A percentile compares a stretch with the other conserved stretches of the same genome.
These are phyloP conservation scores for Chenopodium album DNA, from an alignment of 148 eudicot genomes.

Conservation along the genomic window DNA sequence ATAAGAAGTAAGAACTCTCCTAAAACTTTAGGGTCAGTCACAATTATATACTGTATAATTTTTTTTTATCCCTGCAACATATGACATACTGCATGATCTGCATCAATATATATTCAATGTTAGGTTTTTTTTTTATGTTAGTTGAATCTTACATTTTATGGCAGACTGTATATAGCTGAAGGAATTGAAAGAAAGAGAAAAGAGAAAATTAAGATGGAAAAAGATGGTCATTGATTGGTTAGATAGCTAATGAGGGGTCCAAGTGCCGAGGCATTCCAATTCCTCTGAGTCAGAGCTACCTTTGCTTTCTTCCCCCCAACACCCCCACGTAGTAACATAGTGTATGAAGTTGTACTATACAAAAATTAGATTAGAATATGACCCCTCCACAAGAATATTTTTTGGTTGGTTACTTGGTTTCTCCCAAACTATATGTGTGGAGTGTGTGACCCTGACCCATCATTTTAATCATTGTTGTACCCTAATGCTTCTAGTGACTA, in stretches of 20 bases:
- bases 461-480: neutral
- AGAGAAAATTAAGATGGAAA: neutral
- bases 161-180: neutral
- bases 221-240: neutral
- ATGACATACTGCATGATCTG: neutral
- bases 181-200: neutral
- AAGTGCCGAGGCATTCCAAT: slow-evolving; percentile 14
- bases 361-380: neutral
- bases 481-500: no score
- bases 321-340: neutral
- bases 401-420: neutral
- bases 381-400: neutral
- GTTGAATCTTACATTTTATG: neutral
- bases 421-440: neutral
- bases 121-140: no score
- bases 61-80: no score
- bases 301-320: no score
- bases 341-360: neutral
- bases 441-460: neutral
- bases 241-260: neutral
- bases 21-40: slow-evolving; percentile 2
- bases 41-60: neutral
- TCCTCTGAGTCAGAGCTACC: slow-evolving; percentile 10
- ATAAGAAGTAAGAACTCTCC: neutral
- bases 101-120: neutral